Evolutionary conservation across 441 rosid genomes (phyloP).

Genomic region (Melastoma candidum): DNA sequence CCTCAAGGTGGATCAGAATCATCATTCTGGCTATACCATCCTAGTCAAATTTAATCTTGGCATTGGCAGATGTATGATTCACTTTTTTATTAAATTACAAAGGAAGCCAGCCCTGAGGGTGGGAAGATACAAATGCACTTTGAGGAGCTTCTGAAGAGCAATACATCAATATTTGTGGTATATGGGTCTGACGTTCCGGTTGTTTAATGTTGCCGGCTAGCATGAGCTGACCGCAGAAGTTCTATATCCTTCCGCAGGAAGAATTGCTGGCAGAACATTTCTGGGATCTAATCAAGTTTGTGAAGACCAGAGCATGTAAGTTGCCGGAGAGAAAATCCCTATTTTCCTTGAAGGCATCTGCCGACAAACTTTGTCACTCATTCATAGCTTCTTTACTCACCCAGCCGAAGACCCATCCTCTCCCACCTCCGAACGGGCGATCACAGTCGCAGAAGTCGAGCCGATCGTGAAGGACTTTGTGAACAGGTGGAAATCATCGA

Average conservation of each 20-base stretch:
- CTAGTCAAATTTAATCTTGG: no score
- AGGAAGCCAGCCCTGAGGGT: conserved; percentile 97
- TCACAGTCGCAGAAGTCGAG: conserved; percentile 68
- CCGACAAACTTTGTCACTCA: not conserved
- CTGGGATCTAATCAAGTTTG: conserved; percentile 81
- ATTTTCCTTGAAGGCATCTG: not conserved
- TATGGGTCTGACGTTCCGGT: conserved; percentile 21
- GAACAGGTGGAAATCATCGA: conserved; percentile 86
- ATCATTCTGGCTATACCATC: not conserved
- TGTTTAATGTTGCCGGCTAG: not conserved
- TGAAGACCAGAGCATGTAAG: conserved; percentile 88
- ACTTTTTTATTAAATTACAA: conserved; percentile 16
- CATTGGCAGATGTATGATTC: not conserved
- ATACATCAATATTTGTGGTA: conserved; percentile 79
- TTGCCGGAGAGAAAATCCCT: conserved; percentile 4
- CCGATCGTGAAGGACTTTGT: conserved; percentile 70
- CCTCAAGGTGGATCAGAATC: conserved; percentile 41
- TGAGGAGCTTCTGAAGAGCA: conserved; percentile 87
- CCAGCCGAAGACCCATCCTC: conserved; percentile 84
- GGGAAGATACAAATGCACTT: conserved; percentile 92
- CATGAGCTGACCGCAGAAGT: not conserved
- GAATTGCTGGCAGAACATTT: conserved; percentile 90
- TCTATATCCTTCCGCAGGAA: conserved; percentile 44
- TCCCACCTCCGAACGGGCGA: conserved; percentile 43
- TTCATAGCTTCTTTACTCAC: not conserved